phyloP scores from a whole-genome alignment of 495 filamentous ascomycete species.

The Penicillium paxilli region DNA sequence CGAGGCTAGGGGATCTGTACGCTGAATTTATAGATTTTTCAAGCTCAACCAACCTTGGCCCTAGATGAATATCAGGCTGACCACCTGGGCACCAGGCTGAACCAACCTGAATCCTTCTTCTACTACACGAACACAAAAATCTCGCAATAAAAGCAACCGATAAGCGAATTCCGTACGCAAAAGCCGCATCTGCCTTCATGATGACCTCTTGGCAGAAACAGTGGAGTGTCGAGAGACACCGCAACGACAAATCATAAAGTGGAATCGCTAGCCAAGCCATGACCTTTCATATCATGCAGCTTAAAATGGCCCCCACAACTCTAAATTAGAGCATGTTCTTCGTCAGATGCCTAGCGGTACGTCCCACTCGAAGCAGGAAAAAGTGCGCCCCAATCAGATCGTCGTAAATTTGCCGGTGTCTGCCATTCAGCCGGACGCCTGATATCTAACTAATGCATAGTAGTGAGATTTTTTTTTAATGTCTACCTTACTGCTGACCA shows the following conservation, averaged over 20 bases:
- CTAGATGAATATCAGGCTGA: no score
- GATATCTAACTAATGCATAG: no score
- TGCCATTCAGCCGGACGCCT: conserved; percentile 39
- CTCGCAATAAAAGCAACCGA: no score
- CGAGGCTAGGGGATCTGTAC: no score
- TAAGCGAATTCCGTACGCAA: no score
- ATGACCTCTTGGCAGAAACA: neutral
- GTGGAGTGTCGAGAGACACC: neutral
- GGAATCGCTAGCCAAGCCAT: neutral
- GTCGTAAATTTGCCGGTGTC: conserved; percentile 21
- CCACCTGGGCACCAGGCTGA: no score
- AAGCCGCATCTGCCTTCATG: neutral
- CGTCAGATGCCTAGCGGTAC: neutral
- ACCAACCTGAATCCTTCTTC: no score
- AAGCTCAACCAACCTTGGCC: no score
- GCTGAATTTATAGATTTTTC: no score
- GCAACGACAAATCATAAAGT: neutral
- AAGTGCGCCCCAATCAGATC: neutral
- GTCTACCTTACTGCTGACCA: no score
- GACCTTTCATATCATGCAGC: neutral
- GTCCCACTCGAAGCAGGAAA: neutral
- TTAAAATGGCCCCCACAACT: neutral
- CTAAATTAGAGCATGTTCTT: neutral
- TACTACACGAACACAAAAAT: no score
- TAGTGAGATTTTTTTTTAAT: no score